Base-by-base conservation (phyloP, 305 asterid genomes). In the Andrographis paniculata region DNA sequence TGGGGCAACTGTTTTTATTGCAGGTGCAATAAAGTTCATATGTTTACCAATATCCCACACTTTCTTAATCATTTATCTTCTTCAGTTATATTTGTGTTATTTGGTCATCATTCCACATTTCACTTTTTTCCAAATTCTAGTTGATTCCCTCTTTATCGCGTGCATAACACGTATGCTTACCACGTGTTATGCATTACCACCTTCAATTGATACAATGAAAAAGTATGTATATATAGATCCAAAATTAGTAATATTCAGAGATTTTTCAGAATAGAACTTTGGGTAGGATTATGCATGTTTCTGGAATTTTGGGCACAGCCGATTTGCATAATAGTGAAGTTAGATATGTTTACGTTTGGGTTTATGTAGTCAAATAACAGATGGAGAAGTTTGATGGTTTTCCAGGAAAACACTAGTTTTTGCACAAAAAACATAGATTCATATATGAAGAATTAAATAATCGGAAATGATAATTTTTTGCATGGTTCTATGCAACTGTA, bases 1-100 rank as follows among this genome's bases (percentile, higher is more conserved):
- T 59, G 78, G 72, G 60, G 96, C 94, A 9, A 71, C 94, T 9
- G 91, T 87, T 57, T 87, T 83, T 52, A 83, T 87, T 66, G 87
- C 96, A 74, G 96, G 96, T 87, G 53, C 24, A 30, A 28, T 53
- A 59, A 40, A n/a, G n/a, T n/a, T n/a, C n/a, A n/a, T n/a, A n/a
- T n/a, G 44, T 57, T 56, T 37, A 50, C 47, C 4, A 0, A 12
- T 5, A 13, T 37, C 14, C 42, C 0, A 14, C 42, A 13, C 4
- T 1, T 37, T 37, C 17, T 1, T 13, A 5, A 37, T 17, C 42
- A 13, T 37, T 5, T 33, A 9, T 13, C 8, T 37, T n/a, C 14
- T 37, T 14, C 17, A 2, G 42, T 14, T 14, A 13, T 37, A 17
- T 13, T 12, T 37, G 42, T 0, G 12, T 14, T 37, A 5, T 37